Evolutionary conservation across 1,284 basidiomycete species (phyloP).

Genomic region (Cutaneotrichosporon arboriforme): DNA sequence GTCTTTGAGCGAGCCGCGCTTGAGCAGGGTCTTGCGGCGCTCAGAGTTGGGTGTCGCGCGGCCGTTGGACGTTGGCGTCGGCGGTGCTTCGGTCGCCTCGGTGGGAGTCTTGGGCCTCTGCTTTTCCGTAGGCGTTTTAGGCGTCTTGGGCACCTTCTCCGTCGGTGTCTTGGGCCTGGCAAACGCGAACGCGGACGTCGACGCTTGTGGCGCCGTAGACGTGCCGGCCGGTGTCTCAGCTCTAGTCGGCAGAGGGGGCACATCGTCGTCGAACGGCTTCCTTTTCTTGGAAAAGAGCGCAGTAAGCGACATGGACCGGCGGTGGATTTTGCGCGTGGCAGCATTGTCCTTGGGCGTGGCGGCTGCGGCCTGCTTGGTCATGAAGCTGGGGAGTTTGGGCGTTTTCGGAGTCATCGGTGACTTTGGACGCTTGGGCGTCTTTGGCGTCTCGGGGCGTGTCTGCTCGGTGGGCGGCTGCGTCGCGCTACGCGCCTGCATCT

Average conservation of each 20-base stretch:
- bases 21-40: slow-evolving; percentile 9
- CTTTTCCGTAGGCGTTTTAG: slow-evolving; percentile 1
- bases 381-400: neutral
- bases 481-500: neutral
- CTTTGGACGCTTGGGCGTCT: slow-evolving; percentile 7
- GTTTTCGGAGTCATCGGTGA: too few species aligned
- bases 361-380: neutral
- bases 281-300: slow-evolving; percentile 14
- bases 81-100: neutral
- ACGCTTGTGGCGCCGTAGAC: neutral
- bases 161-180: slow-evolving; percentile 7
- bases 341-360: neutral
- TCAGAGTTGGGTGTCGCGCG: neutral
- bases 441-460: neutral
- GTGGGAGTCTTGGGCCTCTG: neutral
- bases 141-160: slow-evolving; percentile 2
- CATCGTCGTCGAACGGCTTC: slow-evolving; percentile 4
- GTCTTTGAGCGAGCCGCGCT: slow-evolving; percentile 11
- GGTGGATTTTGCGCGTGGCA: slow-evolving; percentile 1
- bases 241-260: neutral
- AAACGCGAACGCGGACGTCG: neutral
- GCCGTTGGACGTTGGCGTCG: too few species aligned
- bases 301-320: slow-evolving; percentile 11
- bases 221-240: neutral
- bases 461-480: neutral